Conservation (phyloP, 176 grass and related monocot species). For the Avena eriantha region DNA sequence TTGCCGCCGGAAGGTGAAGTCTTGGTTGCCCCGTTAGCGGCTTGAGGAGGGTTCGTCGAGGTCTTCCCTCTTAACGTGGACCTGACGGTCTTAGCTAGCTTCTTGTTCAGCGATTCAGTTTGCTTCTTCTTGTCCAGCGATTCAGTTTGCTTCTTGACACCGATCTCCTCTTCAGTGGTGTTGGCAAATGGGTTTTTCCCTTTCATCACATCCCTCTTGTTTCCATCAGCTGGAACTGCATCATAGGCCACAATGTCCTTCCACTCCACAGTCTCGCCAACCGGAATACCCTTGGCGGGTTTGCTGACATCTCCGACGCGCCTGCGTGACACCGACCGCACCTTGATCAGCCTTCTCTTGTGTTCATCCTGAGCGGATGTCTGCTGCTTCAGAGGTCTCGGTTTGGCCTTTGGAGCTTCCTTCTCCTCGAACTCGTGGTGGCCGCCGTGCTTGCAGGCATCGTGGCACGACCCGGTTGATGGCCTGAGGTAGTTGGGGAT, state of each 20-base stretch:
- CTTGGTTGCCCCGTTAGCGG: not conserved
- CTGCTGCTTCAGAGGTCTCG: slow-evolving; percentile 31
- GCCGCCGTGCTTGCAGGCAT: slow-evolving; percentile 69
- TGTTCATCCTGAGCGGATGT: not conserved
- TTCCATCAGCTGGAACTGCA: not conserved
- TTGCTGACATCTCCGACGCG: slow-evolving; percentile 42
- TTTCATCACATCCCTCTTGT: slow-evolving; percentile 37
- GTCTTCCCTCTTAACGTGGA: slow-evolving; percentile 32
- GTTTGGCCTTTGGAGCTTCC: not conserved
- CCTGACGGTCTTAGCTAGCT: slow-evolving; percentile 38
- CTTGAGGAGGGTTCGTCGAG: slow-evolving; percentile 1
- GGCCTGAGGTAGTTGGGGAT: slow-evolving; percentile 62
- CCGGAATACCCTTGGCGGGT: not conserved
- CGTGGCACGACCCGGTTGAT: slow-evolving; percentile 65
- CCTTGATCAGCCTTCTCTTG: slow-evolving; percentile 39
- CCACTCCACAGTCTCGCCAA: slow-evolving; percentile 52
- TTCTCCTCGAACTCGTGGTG: slow-evolving; percentile 45
- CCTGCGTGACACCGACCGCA: slow-evolving; percentile 51
- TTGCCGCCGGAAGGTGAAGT: not conserved
- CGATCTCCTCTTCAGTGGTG: not conserved
- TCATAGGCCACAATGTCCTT: slow-evolving; percentile 64
- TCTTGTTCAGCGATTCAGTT: slow-evolving; percentile 18
- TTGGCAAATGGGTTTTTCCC: slow-evolving; percentile 33
- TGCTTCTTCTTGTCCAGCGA: slow-evolving; percentile 14
- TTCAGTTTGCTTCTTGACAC: slow-evolving; percentile 7